These are phyloP conservation scores for Alternaria infectoria DNA, from an alignment of 2,329 filamentous ascomycete species.

Conservation along the genomic window DNA sequence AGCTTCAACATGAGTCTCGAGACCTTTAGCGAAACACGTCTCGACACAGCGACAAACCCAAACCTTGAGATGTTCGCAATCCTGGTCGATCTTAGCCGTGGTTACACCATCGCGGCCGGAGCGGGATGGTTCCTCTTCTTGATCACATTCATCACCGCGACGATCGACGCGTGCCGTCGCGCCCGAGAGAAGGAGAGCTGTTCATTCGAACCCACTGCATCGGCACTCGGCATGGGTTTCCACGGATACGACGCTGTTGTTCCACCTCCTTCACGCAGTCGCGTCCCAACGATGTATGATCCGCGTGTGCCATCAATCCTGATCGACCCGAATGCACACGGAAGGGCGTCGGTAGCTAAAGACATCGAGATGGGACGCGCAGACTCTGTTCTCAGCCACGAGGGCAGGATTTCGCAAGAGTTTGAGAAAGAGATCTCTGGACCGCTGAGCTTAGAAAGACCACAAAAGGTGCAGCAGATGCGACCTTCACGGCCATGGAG, in stretches of 20 bases:
- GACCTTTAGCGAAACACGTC: slow-evolving; percentile 8
- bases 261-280: slow-evolving; percentile 16
- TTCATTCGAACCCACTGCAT: slow-evolving; percentile 41
- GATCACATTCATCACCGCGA: slow-evolving; percentile 21
- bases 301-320: slow-evolving; percentile 18
- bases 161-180: slow-evolving; percentile 22
- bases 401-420: slow-evolving; percentile 4
- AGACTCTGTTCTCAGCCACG: slow-evolving; percentile 25
- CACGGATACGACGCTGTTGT: slow-evolving; percentile 28
- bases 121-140: slow-evolving; percentile 23
- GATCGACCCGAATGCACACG: slow-evolving; percentile 24
- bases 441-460: slow-evolving; percentile 26
- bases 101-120: slow-evolving; percentile 25
- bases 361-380: slow-evolving; percentile 17
- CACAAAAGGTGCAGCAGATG: slow-evolving; percentile 18
- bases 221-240: slow-evolving; percentile 32
- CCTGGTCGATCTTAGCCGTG: slow-evolving; percentile 29
- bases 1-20: slow-evolving; percentile 25
- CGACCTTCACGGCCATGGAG: slow-evolving; percentile 40
- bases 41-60: slow-evolving; percentile 18
- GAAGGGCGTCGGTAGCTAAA: slow-evolving; percentile 11
- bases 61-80: slow-evolving; percentile 27
- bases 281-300: slow-evolving; percentile 35
- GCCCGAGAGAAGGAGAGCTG: slow-evolving; percentile 26
- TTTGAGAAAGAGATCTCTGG: slow-evolving; percentile 20